Evolutionary conservation across 2,329 filamentous ascomycete species (phyloP).

Genomic region (Leptosphaerulina australis): DNA sequence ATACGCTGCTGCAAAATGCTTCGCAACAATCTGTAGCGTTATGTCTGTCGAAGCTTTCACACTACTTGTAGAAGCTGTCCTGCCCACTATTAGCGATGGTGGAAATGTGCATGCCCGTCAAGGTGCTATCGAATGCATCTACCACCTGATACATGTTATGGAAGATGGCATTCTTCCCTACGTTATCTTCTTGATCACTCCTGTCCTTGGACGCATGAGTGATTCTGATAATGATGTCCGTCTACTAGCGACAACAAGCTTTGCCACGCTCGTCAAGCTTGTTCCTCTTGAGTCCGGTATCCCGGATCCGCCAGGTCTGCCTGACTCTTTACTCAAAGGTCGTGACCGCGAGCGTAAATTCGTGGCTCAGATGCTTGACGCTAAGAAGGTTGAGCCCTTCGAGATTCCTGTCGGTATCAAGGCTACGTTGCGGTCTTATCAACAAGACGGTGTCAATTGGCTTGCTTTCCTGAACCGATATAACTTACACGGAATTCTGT

Average conservation of each 20-base stretch:
- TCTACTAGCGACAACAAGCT: constrained; percentile 92
- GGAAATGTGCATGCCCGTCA: constrained; percentile 87
- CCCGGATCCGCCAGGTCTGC: constrained; percentile 91
- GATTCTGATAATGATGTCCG: constrained; percentile 96
- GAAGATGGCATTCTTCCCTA: constrained; percentile 95
- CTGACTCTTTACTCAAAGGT: constrained; percentile 83
- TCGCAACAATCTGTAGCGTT: constrained; percentile 96
- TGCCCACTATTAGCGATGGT: constrained; percentile 90
- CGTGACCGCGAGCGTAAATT: constrained; percentile 95
- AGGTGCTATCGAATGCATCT: constrained; percentile 92
- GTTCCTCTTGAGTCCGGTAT: constrained; percentile 97
- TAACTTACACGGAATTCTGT: constrained; percentile 96
- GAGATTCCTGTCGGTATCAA: constrained; percentile 95
- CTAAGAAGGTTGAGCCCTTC: constrained; percentile 95
- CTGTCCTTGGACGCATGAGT: constrained; percentile 96
- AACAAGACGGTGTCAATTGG: constrained; percentile 99
- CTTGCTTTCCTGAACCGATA: constrained; percentile 97
- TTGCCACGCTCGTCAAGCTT: constrained; percentile 94
- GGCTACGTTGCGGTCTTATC: constrained; percentile 92
- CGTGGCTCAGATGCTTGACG: constrained; percentile 93
- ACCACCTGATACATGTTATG: constrained; percentile 98
- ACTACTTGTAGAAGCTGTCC: constrained; percentile 87
- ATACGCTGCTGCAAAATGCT: constrained; percentile 95
- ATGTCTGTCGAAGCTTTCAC: constrained; percentile 96
- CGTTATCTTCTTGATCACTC: constrained; percentile 98